Evolutionary conservation across 2,329 filamentous ascomycete species (phyloP), one percentile per base, ranked within the genome.

Genomic region (Fusarium dimerum): DNA sequence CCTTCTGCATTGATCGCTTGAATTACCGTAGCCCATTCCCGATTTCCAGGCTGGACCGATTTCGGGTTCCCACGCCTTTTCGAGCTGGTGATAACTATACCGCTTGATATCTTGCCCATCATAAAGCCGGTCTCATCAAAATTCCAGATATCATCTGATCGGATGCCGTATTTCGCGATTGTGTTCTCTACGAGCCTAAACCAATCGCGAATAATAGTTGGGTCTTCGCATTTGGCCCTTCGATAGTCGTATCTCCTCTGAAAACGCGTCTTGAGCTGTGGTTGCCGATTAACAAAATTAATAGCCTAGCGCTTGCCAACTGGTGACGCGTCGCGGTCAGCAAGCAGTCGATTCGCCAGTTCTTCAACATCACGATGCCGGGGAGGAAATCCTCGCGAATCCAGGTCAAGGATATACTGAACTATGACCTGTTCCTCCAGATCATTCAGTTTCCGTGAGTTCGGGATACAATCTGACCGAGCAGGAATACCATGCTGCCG

Each of bases 251-350:
- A 61, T 49, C n/a, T 55, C 17, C 54, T 56, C 48, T 47, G 48
- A 45, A 53, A 61, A 58, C 57, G 59, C 51, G 54, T 66, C 49
- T 46, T 43, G 15, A 66, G 61, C 43, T 61, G 55, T 57, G 32
- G 55, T 50, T 58, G 52, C 46, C 60, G 61, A 48, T 62, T 61
- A 17, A 69, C 47, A 44, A 68, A 69, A 61, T 64, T 64, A 4
- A 10, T 40, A 32, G 61, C 59, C 63, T 52, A 69, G 52, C 51
- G 47, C 40, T 53, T 52, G 13, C 64, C 57, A 38, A 68, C 61
- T 8, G 45, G 47, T 50, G 43, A 45, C 43, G 48, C 57, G 46
- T 57, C 49, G 52, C 60, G 60, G 18, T 44, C 32, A 16, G 41
- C n/a, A n/a, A n/a, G n/a, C n/a, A n/a, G n/a, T n/a, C n/a, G n/a